A percentile compares a stretch with the other conserved stretches of the same genome.
These are phyloP conservation scores for Drechslera avenae DNA, from an alignment of 2,329 filamentous ascomycete species.

Conservation along the genomic window DNA sequence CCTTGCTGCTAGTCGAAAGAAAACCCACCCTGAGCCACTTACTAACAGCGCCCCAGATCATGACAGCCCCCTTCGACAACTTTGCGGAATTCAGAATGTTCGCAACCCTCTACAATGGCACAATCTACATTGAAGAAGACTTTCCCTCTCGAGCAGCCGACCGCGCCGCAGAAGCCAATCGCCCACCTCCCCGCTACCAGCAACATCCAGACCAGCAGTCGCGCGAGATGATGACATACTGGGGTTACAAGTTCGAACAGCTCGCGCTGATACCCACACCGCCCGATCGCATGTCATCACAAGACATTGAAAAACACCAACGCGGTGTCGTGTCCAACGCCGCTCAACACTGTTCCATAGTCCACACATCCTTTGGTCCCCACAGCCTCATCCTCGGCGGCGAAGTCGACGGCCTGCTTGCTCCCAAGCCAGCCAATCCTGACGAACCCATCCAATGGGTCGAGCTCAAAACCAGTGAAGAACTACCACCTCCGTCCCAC, in stretches of 20 bases:
- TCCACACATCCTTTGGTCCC: slow-evolving; percentile 82
- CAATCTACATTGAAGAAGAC: slow-evolving; percentile 86
- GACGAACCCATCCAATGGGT: slow-evolving; percentile 76
- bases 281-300: slow-evolving; percentile 79
- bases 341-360: slow-evolving; percentile 94
- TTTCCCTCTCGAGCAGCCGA: slow-evolving; percentile 71
- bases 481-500: slow-evolving; percentile 55
- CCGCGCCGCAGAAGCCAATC: slow-evolving; percentile 53
- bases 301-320: slow-evolving; percentile 78
- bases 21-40: background rate
- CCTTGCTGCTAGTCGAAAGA: slow-evolving; percentile 13
- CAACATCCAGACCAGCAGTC: slow-evolving; percentile 62
- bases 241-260: slow-evolving; percentile 98
- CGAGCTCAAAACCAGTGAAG: slow-evolving; percentile 88
- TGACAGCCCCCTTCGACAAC: slow-evolving; percentile 81
- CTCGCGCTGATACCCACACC: slow-evolving; percentile 74
- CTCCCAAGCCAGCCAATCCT: slow-evolving; percentile 22
- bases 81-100: slow-evolving; percentile 93
- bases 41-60: slow-evolving; percentile 63
- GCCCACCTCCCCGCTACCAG: slow-evolving; percentile 30
- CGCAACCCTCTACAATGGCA: slow-evolving; percentile 84
- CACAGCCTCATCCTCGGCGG: slow-evolving; percentile 80
- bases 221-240: slow-evolving; percentile 86
- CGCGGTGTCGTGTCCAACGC: slow-evolving; percentile 80
- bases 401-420: slow-evolving; percentile 80